Evolutionary conservation across 2,329 filamentous ascomycete genomes (phyloP), one percentile per base, ranked within the genome.

Genomic region (Trichothecium sympodiale): DNA sequence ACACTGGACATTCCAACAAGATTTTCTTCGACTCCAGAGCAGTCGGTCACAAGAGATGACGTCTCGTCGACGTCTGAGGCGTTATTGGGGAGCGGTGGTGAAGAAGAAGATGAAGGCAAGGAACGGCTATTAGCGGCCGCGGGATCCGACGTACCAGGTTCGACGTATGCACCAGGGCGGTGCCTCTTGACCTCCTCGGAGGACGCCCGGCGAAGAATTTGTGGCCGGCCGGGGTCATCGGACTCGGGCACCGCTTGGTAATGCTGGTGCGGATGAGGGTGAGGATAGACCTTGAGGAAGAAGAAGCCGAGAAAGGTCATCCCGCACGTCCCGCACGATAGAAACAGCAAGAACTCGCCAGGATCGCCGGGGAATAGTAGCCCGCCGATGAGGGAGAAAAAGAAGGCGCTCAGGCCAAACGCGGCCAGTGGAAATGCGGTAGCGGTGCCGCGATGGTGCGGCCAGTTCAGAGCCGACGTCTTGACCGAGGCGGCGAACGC

Each of bases 371-470:
- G 83, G 52, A 94, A 88, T 29, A 85, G 64, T 32, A 93, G 53
- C 14, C 77, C 75, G 16, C 86, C 84, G 25, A 93, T 60, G 3
- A 80, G 69, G 1, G 91, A 89, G 62, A 95, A 98, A 65, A 96
- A 94, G 61, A 98, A 91, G 37, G 91, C 91, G 54, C 88, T 95
- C 38, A 98, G 63, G 3, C 91, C 91, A 53, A 96, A 96, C 3
- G 85, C 88, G 38, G 91, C 85, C 38, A 96, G 61, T 5, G 91
- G 89, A 48, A 96, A 91, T 2, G 88, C 88, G 5, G 91, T 96
- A 5, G 91, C 91, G 4, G 89, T 94, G 37, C 91, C 91, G 43
- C 91, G 77, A 54, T 94, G 82, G 39, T 80, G 74, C 10, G 89
- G 89, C 77, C 88, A 95, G 59, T 95, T 95, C 44, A 91, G 71